Base-by-base conservation (phyloP, 306 rosid species). In the Begonia peltatifolia region DNA sequence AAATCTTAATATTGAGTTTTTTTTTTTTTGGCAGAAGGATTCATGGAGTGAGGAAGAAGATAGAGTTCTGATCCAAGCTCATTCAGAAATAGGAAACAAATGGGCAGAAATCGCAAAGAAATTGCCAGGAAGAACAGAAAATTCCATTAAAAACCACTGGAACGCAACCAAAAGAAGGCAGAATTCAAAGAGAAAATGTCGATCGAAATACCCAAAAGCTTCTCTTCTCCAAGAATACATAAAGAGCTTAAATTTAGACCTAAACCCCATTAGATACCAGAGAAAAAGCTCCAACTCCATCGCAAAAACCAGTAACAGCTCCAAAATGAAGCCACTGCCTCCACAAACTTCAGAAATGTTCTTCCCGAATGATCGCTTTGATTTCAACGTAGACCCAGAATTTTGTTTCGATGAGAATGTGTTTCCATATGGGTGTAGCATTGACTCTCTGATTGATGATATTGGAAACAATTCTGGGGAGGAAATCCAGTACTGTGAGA, bases 101-200 rank as follows among this genome's bases (percentile, higher is more conserved):
- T 90, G 99, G 99, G 96, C 96, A 35, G 95, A 86, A 67, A 90
- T 90, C 22, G 99, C 96, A 1, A 90, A 86, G 71, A 80, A 79
- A 59, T 56, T 90, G 50, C 78, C 84, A 0, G 99, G 99, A 59
- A 90, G 99, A 66, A 86, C 95, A 6, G 99, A 90, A 17, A 90
- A 90, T 71, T 86, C 99, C 16, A 90, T 90, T 6, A 90, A 90
- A 62, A 90, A 90, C 71, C 99, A 90, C 15, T 90, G 99, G 99
- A 90, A 90, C 47, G 95, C 99, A 16, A 90, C 95, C 11, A 90
- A 86, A 64, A 81, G 99, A 72, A 79, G 96, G 47, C 95, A 90
- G 58, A 69, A 76, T 57, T 90, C 97, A 0, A 90, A 83, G 52
- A 66, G 97, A 66, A 90, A 86, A 61, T 76, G 92, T 20, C 78